Evolutionary conservation across 257 asterid genomes (phyloP), one percentile per base, ranked within the genome.

Genomic region (Henckelia pumila): DNA sequence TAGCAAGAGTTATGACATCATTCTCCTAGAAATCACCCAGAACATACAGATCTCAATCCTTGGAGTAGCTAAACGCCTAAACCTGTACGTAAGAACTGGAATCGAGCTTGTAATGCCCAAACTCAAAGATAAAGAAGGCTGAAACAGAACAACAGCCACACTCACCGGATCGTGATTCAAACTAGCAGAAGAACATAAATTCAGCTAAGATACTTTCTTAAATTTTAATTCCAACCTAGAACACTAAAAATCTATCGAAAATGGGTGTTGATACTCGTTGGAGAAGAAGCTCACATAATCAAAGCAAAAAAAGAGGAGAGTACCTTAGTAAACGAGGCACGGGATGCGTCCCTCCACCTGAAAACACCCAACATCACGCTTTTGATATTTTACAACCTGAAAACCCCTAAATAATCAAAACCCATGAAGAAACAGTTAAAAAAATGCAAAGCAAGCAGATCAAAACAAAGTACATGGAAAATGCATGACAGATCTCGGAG

Each of bases 351-450:
- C 74, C 80, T 89, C 65, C 97, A 95, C 88, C 98, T 84, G 72
- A 90, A 56, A 82, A 79, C 89, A 57, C 96, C 91, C 80, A 93
- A 74, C 98, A 93, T 93, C 83, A 72, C 85, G 70, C 72, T 69
- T 71, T 53, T 37, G 83, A 79, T 75, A 74, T 65, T 65, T 62
- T 62, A 74, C 25, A 26, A 30, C 86, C 71, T 84, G 81, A 76
- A 35, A 63, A 56, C 23, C 53, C 50, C 20, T 47, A 16, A 4
- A 4, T 16, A 16, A 47, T 16, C 53, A 47, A 40, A 40, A 40
- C 50, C 50, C 50, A 40, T n/a, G 2, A 40, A n/a, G 50, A 11
- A 40, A 40, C n/a, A 40, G 4, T 13, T 0, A 40, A 37, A 40
- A 37, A 40, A 40, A 40, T 11, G 17, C 19, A 3, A 11, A 40